Base-by-base conservation (phyloP, 805 yeast genomes). In the Kluyveromyces wickerhamii region DNA sequence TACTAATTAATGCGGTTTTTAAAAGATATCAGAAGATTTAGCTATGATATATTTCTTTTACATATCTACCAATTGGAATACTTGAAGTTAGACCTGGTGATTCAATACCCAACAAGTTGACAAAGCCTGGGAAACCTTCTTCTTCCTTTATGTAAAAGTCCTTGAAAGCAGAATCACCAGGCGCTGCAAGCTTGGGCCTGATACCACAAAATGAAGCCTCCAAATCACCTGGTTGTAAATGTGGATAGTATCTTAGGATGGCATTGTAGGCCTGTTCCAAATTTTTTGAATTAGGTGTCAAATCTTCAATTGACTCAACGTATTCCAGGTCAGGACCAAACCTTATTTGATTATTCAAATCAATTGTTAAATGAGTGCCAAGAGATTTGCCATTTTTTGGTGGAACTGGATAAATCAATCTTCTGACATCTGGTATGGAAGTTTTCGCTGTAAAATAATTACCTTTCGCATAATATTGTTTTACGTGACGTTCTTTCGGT, bases 291-390 rank as follows among this genome's bases (percentile, higher is more conserved):
- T 64, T 67, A 5, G 77, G 79, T 5, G 60, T 49, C 40, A 73
- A 71, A 48, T 76, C 74, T 5, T 42, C 41, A 9, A 65, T 62
- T 44, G 60, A 30, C 4, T 68, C 71, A 2, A 82, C 74, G 84
- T 94, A 86, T 54, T 86, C 92, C 26, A 85, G 57, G 52, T 88
- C 95, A 0, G 96, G 96, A 0, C 96, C 96, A 53, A 87, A 87
- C 43, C 73, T 70, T 18, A 87, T 59, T 44, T 77, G 79, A 0
- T 94, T 92, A 3, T 82, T 87, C 36, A 87, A 58, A 48, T 84
- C 94, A 20, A 88, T 61, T 0, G 96, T 87, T 41, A 88, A 60
- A 61, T 87, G 96, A 0, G 92, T 83, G 0, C 96, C 96, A 37
- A 88, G 62, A 0, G 94, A 82, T n/a, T 81, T 68, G 0, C 77